Conservation (phyloP, 164 flowering plant genomes). For the Nymphaea colorata region DNA sequence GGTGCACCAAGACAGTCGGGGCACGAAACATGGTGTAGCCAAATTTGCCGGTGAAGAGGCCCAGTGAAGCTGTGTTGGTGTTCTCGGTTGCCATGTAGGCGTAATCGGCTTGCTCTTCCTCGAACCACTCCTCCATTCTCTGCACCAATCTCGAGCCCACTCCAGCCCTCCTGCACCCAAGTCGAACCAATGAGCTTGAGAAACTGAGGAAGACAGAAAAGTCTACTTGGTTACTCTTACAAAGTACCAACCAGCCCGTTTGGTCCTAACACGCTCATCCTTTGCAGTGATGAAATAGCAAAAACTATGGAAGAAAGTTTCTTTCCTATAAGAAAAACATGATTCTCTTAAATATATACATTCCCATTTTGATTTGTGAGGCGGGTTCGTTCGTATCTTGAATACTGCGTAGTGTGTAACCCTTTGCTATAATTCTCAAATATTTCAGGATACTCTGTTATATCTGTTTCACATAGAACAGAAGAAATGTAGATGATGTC, state of each 20-base stretch:
- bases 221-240: too few relatives aligned
- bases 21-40: slow-evolving; percentile 41
- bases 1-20: slow-evolving; percentile 55
- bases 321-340: not conserved
- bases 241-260: too few relatives aligned
- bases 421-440: not conserved
- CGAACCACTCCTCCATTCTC: slow-evolving; percentile 54
- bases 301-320: not conserved
- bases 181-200: not conserved
- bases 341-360: not conserved
- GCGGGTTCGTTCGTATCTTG: not conserved
- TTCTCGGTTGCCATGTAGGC: slow-evolving; percentile 70
- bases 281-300: too few relatives aligned
- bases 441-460: too few relatives aligned
- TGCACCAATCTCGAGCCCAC: slow-evolving; percentile 49
- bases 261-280: too few relatives aligned
- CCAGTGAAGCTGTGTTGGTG: slow-evolving; percentile 46
- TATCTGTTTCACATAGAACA: too few relatives aligned
- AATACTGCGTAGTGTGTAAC: not conserved
- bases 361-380: not conserved
- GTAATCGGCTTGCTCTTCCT: slow-evolving; percentile 42
- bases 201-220: too few relatives aligned
- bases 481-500: too few relatives aligned
- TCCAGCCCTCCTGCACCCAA: slow-evolving; percentile 35
- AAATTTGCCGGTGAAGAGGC: slow-evolving; percentile 51